phyloP scores from a whole-genome alignment of 2,329 filamentous ascomycete species.

The Cercospora janseana region DNA sequence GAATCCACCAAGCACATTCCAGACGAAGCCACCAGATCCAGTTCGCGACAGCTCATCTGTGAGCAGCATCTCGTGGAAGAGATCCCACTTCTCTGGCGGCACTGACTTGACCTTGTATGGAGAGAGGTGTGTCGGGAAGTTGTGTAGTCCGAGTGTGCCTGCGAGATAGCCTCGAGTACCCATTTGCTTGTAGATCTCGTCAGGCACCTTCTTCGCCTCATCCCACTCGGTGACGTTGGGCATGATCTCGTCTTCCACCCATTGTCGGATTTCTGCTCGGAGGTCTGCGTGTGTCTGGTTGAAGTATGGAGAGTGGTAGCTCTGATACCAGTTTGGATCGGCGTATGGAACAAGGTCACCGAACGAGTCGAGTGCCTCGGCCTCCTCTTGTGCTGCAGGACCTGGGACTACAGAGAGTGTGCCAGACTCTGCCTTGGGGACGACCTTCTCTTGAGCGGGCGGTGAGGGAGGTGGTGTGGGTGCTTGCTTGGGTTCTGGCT shows the following conservation, averaged over 20 bases:
- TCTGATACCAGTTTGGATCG: conserved; percentile 73
- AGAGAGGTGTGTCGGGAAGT: conserved; percentile 72
- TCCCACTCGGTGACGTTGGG: conserved; percentile 95
- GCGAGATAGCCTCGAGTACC: conserved; percentile 88
- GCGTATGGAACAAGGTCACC: conserved; percentile 86
- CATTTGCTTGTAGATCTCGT: conserved; percentile 91
- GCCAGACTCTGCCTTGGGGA: conserved; percentile 61
- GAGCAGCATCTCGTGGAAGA: conserved; percentile 95
- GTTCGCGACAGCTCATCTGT: conserved; percentile 90
- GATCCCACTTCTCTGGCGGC: conserved; percentile 85
- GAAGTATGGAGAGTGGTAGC: conserved; percentile 91
- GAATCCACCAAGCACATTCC: conserved; percentile 96
- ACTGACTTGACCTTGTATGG: conserved; percentile 73
- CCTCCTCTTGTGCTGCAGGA: conserved; percentile 48
- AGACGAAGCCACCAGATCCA: conserved; percentile 89
- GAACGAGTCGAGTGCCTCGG: conserved; percentile 77
- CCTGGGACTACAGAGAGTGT: conserved; percentile 44
- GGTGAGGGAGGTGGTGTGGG: conserved; percentile 54
- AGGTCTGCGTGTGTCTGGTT: conserved; percentile 91
- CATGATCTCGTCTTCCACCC: conserved; percentile 86
- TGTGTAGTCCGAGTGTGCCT: conserved; percentile 77
- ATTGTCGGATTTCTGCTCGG: conserved; percentile 84
- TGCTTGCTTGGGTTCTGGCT: conserved; percentile 51
- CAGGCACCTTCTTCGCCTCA: conserved; percentile 85
- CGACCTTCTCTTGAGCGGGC: conserved; percentile 49